Evolutionary conservation across 2,329 filamentous ascomycete genomes (phyloP), one percentile per base, ranked within the genome.

Genomic region (Fusarium paranaense): DNA sequence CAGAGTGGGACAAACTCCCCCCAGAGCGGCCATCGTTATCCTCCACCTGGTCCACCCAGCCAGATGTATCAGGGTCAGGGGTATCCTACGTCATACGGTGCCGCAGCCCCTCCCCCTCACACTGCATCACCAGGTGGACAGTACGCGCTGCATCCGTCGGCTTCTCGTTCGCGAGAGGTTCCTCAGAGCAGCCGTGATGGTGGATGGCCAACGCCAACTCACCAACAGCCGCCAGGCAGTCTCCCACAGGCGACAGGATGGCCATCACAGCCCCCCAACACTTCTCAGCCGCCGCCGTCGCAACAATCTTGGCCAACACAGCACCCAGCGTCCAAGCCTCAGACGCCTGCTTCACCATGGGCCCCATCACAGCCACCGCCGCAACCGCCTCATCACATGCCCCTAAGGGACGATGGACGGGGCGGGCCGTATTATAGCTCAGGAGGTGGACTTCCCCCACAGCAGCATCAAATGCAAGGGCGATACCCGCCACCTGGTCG

Each of bases 101-200:
- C 79, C 11, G 72, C 76, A 47, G 72, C 78, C 7, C 84, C 84
- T 40, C 76, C 82, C 35, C 76, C 81, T 5, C 86, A 86, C 73
- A 82, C 83, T 25, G 84, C 85, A n/a, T 87, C 88, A 8, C 86
- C 88, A n/a, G 85, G 87, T n/a, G 85, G 87, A 22, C 89, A 90
- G 72, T 91, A 90, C 66, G 82, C 85, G 1, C 79, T 83, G 11
- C 88, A 90, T 76, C 82, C 83, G n/a, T 76, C 85, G 25, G 78
- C 82, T 16, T 78, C 86, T 14, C 83, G 86, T 32, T 80, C 83
- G 13, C 85, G 87, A 22, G 87, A 89, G 54, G 72, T 80, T 18
- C 76, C 85, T 0, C 82, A 76, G 62, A 78, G 67, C 79, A 83
- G 84, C 47, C 80, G 81, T 54, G 82, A 83, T 33, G 78, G 75